A percentile compares a stretch with the other conserved stretches of the same genome.
Evolutionary conservation across 1,139 yeast species (phyloP).

Genomic region (Debaryomyces psychrophilus): DNA sequence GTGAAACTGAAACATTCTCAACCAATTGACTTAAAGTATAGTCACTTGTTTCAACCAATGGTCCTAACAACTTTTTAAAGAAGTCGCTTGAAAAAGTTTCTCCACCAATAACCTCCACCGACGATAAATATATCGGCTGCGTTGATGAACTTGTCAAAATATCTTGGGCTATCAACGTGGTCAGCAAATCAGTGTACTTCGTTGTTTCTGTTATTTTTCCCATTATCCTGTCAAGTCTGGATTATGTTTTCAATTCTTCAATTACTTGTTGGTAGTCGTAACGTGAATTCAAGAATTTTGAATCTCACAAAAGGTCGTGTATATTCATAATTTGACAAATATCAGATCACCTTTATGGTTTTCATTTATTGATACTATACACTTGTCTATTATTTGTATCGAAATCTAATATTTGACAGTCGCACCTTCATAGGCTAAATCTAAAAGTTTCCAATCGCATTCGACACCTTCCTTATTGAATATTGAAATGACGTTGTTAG

Average conservation of each 20-base stretch:
- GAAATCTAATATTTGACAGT: conserved; percentile 25
- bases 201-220: neutral
- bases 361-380: conserved; percentile 1
- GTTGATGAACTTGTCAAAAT: conserved; percentile 34
- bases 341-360: neutral
- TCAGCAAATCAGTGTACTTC: conserved; percentile 23
- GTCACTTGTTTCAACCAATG: conserved; percentile 47
- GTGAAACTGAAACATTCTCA: conserved; percentile 27
- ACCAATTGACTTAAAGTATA: conserved; percentile 49
- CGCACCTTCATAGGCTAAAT: conserved; percentile 89
- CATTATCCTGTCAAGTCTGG: conserved; percentile 2
- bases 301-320: conserved; percentile 5
- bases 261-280: neutral
- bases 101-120: conserved; percentile 54
- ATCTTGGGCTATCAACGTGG: conserved; percentile 37
- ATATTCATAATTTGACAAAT: neutral
- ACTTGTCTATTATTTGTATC: conserved; percentile 2
- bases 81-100: conserved; percentile 50
- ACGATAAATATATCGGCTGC: conserved; percentile 49
- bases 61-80: conserved; percentile 48
- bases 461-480: conserved; percentile 68
- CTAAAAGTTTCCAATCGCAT: conserved; percentile 82
- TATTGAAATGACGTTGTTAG: conserved; percentile 68
- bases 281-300: neutral
- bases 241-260: neutral